Base-by-base conservation (phyloP, 1,139 yeast genomes). In the Taphrina deformans region DNA sequence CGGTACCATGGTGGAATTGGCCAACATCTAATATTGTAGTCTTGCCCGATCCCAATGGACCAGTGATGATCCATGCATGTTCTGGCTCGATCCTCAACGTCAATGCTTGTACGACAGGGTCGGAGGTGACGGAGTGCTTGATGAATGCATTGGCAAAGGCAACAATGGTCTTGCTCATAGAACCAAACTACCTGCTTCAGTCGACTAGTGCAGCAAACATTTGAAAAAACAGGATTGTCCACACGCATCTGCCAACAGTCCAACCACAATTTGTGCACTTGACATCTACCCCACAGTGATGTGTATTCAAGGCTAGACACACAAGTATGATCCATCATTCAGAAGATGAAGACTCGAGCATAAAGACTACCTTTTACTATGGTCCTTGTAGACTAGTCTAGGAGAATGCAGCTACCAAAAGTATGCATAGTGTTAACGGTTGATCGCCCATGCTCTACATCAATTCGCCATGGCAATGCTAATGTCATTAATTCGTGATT, bases 11-110 rank as follows among this genome's bases (percentile, higher is more conserved):
- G n/a, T n/a, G 48, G 31, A 14, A 24, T 7, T 31, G 35, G 35
- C 26, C 12, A 16, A 48, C 65, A 12, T 35, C 33, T 6, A 65
- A 44, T 9, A 65, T 48, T 5, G 67, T 41, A 10, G 67, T 53
- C 46, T 60, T 52, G 44, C 67, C 67, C 16, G 60, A 44, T 18
- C 67, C 67, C 27, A 60, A 45, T 14, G 65, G 58, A 14, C 67
- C 67, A 3, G 62, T 51, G 14, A 65, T 46, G 24, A 55, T 62
- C 65, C 65, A 55, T 9, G 63, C 58, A 26, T 65, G 55, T 4
- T 55, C 58, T 10, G 58, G 55, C 29, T 46, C 27, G 27, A 65
- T 41, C 24, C 52, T 27, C 18, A 53, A 35, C 2, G 52, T 27
- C 33, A 65, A 16, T 16, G 29, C 46, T 33, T 35, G 26, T 21